Conservation (phyloP, 371 early-diverging fungal genomes). For the Mortierella polycephala region DNA sequence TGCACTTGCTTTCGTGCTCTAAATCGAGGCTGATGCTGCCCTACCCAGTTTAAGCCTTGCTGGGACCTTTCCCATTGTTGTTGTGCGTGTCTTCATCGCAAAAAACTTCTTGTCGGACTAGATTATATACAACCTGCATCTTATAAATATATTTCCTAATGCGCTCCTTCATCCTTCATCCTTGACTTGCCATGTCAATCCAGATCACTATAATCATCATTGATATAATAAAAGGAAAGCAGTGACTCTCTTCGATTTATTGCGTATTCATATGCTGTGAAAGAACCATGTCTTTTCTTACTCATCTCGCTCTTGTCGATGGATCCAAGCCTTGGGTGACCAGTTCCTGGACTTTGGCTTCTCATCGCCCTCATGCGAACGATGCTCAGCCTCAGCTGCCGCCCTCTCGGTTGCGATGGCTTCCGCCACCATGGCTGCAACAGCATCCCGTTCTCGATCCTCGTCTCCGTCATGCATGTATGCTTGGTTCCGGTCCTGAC, state of each 20-base stretch:
- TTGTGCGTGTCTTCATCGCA: too few relatives aligned
- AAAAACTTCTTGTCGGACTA: too few relatives aligned
- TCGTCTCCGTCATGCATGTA: conserved; percentile 1
- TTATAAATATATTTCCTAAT: too few relatives aligned
- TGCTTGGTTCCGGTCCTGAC: neutral
- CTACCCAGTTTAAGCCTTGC: too few relatives aligned
- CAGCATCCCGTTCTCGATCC: conserved; percentile 21
- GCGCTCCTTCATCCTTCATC: too few relatives aligned
- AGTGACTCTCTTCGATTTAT: too few relatives aligned
- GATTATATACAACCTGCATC: too few relatives aligned
- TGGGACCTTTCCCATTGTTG: too few relatives aligned
- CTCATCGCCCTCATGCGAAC: neutral
- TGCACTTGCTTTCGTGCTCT: conserved; percentile 15
- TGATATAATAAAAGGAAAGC: too few relatives aligned
- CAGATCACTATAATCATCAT: too few relatives aligned
- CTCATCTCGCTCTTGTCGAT: conserved; percentile 22
- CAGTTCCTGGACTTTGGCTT: conserved; percentile 25
- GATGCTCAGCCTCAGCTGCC: neutral
- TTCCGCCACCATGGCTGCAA: conserved; percentile 21
- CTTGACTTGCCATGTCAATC: too few relatives aligned
- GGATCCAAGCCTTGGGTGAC: conserved; percentile 36
- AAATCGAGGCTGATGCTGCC: neutral
- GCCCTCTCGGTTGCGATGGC: conserved; percentile 14
- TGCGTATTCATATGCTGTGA: too few relatives aligned
- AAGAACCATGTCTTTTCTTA: neutral